A percentile compares a stretch with the other conserved stretches of the same genome.
These are phyloP conservation scores for Metarhizium brunneum DNA, from an alignment of 2,329 filamentous ascomycete genomes.

Conservation along the genomic window DNA sequence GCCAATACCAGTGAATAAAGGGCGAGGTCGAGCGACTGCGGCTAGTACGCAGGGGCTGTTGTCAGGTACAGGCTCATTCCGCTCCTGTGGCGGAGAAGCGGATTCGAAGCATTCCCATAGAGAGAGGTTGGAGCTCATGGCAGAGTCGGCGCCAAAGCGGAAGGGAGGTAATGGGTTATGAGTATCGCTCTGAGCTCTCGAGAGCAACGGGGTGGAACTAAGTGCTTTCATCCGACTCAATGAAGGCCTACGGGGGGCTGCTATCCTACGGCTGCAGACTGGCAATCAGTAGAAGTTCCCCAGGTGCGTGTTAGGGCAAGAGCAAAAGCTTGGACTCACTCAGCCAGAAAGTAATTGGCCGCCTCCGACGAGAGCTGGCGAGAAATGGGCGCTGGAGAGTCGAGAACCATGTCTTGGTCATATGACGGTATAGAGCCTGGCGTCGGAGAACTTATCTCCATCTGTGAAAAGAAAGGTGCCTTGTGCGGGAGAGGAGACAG, in stretches of 20 bases:
- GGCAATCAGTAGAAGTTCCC: constrained; percentile 14
- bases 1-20: constrained; percentile 53
- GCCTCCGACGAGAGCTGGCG: constrained; percentile 39
- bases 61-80: constrained; percentile 45
- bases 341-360: constrained; percentile 36
- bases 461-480: constrained; percentile 53
- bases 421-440: constrained; percentile 41
- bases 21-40: constrained; percentile 52
- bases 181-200: constrained; percentile 51
- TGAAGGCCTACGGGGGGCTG: constrained; percentile 63
- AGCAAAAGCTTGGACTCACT: constrained; percentile 34
- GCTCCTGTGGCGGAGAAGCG: constrained; percentile 65
- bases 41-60: constrained; percentile 47
- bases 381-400: constrained; percentile 43
- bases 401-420: constrained; percentile 40
- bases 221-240: constrained; percentile 66
- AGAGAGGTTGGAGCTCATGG: constrained; percentile 40
- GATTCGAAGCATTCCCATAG: constrained; percentile 71
- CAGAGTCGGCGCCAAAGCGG: constrained; percentile 50
- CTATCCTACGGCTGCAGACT: constrained; percentile 50
- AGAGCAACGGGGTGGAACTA: constrained; percentile 56
- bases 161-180: constrained; percentile 56
- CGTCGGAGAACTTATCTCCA: constrained; percentile 65
- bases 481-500: constrained; percentile 91
- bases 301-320: neutral